Evolutionary conservation across 1,139 yeast genomes (phyloP), one percentile per base, ranked within the genome.

Genomic region (Hansenula lynferdii): DNA sequence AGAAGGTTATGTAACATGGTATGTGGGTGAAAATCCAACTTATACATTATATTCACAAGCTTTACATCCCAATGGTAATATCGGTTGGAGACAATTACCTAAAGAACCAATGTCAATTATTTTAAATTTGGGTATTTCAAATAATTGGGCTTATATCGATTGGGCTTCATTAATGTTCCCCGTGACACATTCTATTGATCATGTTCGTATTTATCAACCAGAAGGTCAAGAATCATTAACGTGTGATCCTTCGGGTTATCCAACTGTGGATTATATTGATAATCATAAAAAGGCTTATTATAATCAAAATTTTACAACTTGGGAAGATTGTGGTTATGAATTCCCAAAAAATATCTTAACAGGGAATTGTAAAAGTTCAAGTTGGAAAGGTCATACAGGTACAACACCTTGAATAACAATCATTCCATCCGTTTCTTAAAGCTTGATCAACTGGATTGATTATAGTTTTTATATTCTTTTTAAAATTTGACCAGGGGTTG

Each of bases 81-180:
- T 87, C 41, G 90, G 79, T 15, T 75, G 81, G 77, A 75, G 96
- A 55, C 59, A 70, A 40, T 72, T 87, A 34, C 72, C 92, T n/a
- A 80, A 82, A 58, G 96, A 87, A 57, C 96, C 96, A 43, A 85
- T 87, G 95, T 70, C 87, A 2, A 67, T 87, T 28, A 67, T 87
- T 47, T 57, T 86, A 68, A 86, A 86, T 58, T 61, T 86, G 60
- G 96, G 94, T 60, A 62, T 86, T 37, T 85, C 95, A 8, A 78
- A 79, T 47, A 75, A 78, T 39, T 86, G 95, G 95, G 82, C 86
- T 1, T 81, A 82, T 57, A 84, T 86, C 46, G 85, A 84, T 58
- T 85, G 95, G 94, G 70, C 74, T 26, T 67, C 77, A n/a, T 61
- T 86, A 33, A 57, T 61, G 28, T 85, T 86, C 72, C 95, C 96